phyloP scores from a whole-genome alignment of 306 rosid genomes.

The Dryas drummondii region DNA sequence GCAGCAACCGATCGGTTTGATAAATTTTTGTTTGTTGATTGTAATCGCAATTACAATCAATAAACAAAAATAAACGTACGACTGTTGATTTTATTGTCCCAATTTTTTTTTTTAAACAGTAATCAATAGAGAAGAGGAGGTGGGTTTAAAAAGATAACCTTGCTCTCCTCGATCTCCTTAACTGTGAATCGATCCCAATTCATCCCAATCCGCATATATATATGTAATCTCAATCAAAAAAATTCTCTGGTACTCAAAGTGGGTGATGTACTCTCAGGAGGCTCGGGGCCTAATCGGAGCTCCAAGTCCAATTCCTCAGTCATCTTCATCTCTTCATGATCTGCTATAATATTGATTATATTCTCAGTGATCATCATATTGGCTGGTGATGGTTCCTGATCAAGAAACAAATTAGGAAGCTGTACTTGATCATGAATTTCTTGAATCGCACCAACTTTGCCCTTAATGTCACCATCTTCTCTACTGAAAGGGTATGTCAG shows the following conservation, averaged over 20 bases:
- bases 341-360: too few relatives aligned
- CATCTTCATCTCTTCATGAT: conserved; percentile 31
- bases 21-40: too few relatives aligned
- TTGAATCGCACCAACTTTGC: conserved; percentile 10
- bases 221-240: conserved; percentile 27
- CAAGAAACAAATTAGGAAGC: conserved; percentile 31
- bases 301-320: conserved; percentile 47
- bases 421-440: conserved; percentile 3
- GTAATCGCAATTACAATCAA: too few relatives aligned
- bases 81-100: too few relatives aligned
- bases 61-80: too few relatives aligned
- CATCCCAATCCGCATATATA: background rate
- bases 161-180: conserved; percentile 21
- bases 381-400: background rate
- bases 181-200: background rate
- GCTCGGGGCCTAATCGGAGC: conserved; percentile 54
- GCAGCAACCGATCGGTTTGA: background rate
- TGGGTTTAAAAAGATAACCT: conserved; percentile 28
- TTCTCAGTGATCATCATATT: too few relatives aligned
- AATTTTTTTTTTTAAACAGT: too few relatives aligned
- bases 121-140: background rate
- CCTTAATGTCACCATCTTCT: conserved; percentile 6
- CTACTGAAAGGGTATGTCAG: background rate
- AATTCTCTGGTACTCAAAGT: conserved; percentile 42
- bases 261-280: conserved; percentile 21